Evolutionary conservation across 768 basidiomycete species (phyloP), one percentile per base, ranked within the genome.

Genomic region (Podaxis mareebaensis): DNA sequence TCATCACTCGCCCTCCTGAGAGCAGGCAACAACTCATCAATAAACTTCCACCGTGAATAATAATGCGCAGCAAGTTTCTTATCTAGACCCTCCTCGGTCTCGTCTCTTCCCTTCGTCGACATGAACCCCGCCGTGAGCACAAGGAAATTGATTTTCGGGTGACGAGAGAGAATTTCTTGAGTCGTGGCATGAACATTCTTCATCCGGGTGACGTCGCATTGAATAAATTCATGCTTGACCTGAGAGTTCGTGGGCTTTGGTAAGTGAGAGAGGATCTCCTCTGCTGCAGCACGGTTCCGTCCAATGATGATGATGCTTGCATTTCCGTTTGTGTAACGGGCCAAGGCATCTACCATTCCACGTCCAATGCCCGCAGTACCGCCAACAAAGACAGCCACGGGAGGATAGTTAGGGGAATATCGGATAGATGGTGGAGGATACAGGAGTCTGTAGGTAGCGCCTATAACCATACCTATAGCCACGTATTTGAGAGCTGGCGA

Each of bases 71-170:
- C 74, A 33, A 76, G 63, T 52, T 74, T 74, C 59, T 65, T 73
- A 58, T 77, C 76, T 20, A 76, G 68, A 2, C 73, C 75, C 52
- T 77, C 76, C 44, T 65, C 67, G 1, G 76, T 74, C 53, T 74
- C 74, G 39, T 70, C 66, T n/a, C 73, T 68, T 10, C 81, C 79
- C 6, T 71, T 69, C 67, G 77, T 65, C n/a, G 77, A 74, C 62
- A 83, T 63, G 44, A 80, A 70, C 0, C 83, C 85, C 2, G 81
- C 72, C 5, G 78, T 75, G 68, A 83, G 66, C 12, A 83, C 74
- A 44, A 86, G 74, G 69, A 78, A 83, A 72, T 85, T 85, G 67
- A 86, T 69, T 69, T 81, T 83, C 3, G 78, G 74, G 26, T 82
- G 49, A 2, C 73, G 71, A 3, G 68, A 48, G 15, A 71, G 71